A percentile compares a stretch with the other conserved stretches of the same genome.
Evolutionary conservation across 2,329 filamentous ascomycete genomes (phyloP).

Genomic region (Sporothrix brunneoviolacea): DNA sequence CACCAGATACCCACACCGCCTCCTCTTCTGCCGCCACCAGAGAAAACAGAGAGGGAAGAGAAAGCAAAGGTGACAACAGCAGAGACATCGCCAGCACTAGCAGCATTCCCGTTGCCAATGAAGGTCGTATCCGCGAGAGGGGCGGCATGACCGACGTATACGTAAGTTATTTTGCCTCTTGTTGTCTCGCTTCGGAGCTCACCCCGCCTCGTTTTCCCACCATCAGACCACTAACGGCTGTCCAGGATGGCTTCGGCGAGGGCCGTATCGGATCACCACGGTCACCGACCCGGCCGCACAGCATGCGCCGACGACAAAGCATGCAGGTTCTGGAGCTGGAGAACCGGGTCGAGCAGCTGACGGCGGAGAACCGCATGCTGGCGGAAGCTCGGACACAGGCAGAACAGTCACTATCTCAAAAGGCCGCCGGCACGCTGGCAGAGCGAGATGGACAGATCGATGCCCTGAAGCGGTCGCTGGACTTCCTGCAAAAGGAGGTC

Average conservation of each 20-base stretch:
- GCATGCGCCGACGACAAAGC: slow-evolving; percentile 93
- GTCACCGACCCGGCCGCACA: slow-evolving; percentile 89
- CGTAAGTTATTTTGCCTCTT: slow-evolving; percentile 53
- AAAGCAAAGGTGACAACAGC: slow-evolving; percentile 16
- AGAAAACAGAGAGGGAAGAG: slow-evolving; percentile 5
- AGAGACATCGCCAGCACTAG: slow-evolving; percentile 8
- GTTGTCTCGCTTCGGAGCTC: neutral
- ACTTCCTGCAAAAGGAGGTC: slow-evolving; percentile 77
- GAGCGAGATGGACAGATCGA: slow-evolving; percentile 86
- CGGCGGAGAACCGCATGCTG: slow-evolving; percentile 76
- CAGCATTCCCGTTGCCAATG: slow-evolving; percentile 70
- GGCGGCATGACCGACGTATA: slow-evolving; percentile 83
- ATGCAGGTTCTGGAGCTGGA: slow-evolving; percentile 96
- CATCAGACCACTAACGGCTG: neutral
- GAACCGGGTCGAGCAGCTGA: slow-evolving; percentile 72
- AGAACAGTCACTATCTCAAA: slow-evolving; percentile 52
- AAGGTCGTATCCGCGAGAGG: slow-evolving; percentile 75
- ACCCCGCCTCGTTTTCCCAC: neutral
- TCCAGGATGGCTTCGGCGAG: slow-evolving; percentile 87
- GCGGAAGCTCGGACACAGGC: slow-evolving; percentile 64
- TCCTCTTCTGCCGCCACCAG: slow-evolving; percentile 18
- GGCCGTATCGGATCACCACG: slow-evolving; percentile 78
- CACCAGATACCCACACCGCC: slow-evolving; percentile 18
- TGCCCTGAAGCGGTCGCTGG: slow-evolving; percentile 68
- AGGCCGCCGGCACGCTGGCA: slow-evolving; percentile 62